Percentiles rank a stretch among this genome's conserved stretches.
Evolutionary conservation across 805 yeast genomes (phyloP).

Genomic region (Hermanozyma aechmeae): DNA sequence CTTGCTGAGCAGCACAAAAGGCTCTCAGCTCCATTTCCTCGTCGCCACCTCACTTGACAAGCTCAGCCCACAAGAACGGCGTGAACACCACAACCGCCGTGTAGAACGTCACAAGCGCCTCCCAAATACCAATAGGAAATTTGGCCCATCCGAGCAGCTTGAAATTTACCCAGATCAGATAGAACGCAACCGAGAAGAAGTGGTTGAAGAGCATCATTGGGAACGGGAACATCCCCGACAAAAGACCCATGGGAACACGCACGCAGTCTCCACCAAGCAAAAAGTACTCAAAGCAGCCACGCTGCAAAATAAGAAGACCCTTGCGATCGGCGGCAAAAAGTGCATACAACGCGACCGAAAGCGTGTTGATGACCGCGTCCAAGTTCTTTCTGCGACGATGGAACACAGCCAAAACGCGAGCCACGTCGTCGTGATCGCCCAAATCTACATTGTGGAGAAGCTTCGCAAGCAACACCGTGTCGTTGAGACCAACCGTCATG

Average conservation of each 20-base stretch:
- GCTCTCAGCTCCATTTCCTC: no score
- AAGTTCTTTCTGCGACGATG: conserved; percentile 69
- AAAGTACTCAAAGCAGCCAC: conserved; percentile 86
- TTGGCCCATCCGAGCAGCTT: conserved; percentile 53
- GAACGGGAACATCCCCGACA: conserved; percentile 71
- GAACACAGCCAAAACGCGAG: conserved; percentile 53
- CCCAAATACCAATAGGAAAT: conserved; percentile 62
- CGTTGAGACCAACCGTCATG: conserved; percentile 94
- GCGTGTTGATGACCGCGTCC: conserved; percentile 79
- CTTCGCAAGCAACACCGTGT: conserved; percentile 60
- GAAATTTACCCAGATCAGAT: conserved; percentile 65
- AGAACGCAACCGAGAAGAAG: conserved; percentile 85
- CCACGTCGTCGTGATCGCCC: conserved; percentile 45
- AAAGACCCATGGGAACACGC: conserved; percentile 68
- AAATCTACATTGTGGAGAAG: conserved; percentile 53
- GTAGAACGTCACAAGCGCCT: conserved; percentile 56
- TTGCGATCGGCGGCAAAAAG: conserved; percentile 79
- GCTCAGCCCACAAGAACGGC: conserved; percentile 59
- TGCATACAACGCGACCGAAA: conserved; percentile 83
- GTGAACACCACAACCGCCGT: conserved; percentile 75
- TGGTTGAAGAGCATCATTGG: conserved; percentile 74
- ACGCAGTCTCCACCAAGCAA: conserved; percentile 75
- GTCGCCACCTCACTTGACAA: no score
- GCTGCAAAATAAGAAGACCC: conserved; percentile 61
- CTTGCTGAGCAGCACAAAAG: no score